Conservation (phyloP, 2,329 filamentous ascomycete species). For the Amauroascus verrucosus region DNA sequence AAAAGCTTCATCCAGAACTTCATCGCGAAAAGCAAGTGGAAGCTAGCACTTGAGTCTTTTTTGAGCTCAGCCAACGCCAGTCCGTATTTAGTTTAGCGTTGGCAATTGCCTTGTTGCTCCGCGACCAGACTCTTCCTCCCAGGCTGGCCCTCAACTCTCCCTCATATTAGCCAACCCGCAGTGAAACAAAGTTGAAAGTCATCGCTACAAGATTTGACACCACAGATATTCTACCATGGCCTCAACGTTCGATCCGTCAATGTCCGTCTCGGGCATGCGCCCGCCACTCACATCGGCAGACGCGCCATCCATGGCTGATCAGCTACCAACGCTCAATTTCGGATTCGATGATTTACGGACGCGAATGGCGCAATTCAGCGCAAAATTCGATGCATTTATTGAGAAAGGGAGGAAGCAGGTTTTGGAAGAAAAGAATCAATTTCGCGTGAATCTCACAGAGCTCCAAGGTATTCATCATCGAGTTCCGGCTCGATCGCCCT, state of each 20-base stretch:
- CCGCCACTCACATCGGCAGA: slow-evolving; percentile 43
- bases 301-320: slow-evolving; percentile 52
- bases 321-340: slow-evolving; percentile 82
- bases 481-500: background rate
- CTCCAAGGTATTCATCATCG: slow-evolving; percentile 58
- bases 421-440: slow-evolving; percentile 86
- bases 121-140: background rate
- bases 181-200: background rate
- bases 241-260: slow-evolving; percentile 45
- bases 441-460: slow-evolving; percentile 80
- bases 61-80: background rate
- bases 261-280: slow-evolving; percentile 45
- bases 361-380: slow-evolving; percentile 86
- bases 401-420: slow-evolving; percentile 82
- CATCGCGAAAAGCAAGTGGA: background rate
- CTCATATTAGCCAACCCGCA: background rate
- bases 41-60: background rate
- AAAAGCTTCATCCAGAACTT: background rate
- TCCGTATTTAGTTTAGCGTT: background rate
- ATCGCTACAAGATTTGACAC: background rate
- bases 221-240: background rate
- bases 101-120: slow-evolving; percentile 5
- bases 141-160: background rate
- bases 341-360: slow-evolving; percentile 92
- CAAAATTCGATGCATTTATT: slow-evolving; percentile 86